phyloP scores from a whole-genome alignment of 2,329 filamentous ascomycete species.

The Colletotrichum salicis region DNA sequence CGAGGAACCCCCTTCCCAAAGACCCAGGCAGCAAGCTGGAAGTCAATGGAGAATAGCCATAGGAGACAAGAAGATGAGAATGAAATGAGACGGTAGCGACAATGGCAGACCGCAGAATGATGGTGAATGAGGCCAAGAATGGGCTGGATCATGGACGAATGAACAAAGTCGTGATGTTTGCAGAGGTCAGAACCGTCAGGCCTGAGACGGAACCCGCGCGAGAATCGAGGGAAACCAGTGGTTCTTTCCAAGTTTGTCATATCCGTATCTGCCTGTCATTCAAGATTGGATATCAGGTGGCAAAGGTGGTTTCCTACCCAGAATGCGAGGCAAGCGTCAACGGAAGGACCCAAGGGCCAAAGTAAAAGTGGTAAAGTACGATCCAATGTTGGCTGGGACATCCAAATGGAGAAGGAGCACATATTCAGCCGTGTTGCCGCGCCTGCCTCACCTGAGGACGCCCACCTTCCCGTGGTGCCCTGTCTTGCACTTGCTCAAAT shows the following conservation, averaged over 20 bases:
- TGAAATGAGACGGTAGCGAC: too few relatives aligned
- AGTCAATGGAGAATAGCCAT: not conserved
- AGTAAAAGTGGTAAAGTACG: not conserved
- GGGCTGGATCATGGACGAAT: not conserved
- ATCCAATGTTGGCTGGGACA: not conserved
- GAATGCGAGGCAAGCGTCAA: not conserved
- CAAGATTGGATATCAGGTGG: too few relatives aligned
- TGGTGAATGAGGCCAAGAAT: not conserved
- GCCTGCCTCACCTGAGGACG: not conserved
- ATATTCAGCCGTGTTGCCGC: not conserved
- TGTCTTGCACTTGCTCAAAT: not conserved
- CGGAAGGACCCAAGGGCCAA: too few relatives aligned
- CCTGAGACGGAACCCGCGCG: not conserved
- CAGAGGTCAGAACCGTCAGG: too few relatives aligned
- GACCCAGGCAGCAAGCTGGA: not conserved
- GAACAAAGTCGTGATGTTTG: too few relatives aligned
- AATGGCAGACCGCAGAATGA: too few relatives aligned
- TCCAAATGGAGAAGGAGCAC: not conserved
- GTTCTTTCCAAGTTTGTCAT: too few relatives aligned
- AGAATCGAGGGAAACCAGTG: not conserved
- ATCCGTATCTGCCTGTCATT: too few relatives aligned
- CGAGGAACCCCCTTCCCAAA: not conserved
- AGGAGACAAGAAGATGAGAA: too few relatives aligned
- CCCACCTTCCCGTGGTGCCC: not conserved
- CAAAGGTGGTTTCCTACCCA: too few relatives aligned